Percentiles rank a stretch among this genome's conserved stretches.
phyloP scores from a whole-genome alignment of 2,329 filamentous ascomycete genomes.

The Aspergillus jensenii region DNA sequence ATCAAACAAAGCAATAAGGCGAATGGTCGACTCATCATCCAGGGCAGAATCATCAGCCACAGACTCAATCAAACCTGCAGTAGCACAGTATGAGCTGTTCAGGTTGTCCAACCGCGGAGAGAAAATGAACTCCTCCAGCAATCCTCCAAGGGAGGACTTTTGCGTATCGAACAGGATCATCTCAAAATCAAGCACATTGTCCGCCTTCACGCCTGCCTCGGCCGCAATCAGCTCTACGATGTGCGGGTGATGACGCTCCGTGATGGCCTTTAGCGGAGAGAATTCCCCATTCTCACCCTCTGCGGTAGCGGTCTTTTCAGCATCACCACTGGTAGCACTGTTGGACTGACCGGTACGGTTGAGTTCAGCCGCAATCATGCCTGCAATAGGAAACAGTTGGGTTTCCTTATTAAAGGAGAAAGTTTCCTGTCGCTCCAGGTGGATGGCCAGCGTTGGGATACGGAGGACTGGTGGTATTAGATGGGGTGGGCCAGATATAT shows the following conservation, averaged over 20 bases:
- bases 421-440: conserved; percentile 79
- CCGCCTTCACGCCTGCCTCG: conserved; percentile 68
- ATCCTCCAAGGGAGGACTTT: conserved; percentile 80
- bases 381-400: conserved; percentile 90
- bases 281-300: conserved; percentile 56
- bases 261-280: conserved; percentile 72
- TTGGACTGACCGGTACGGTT: conserved; percentile 65
- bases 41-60: conserved; percentile 64
- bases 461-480: conserved; percentile 60
- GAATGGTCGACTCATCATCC: conserved; percentile 75
- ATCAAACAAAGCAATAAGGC: conserved; percentile 92
- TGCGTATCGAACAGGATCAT: conserved; percentile 97
- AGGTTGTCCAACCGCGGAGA: conserved; percentile 95
- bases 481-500: background rate
- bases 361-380: conserved; percentile 81
- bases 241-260: conserved; percentile 83
- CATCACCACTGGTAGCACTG: conserved; percentile 25
- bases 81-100: conserved; percentile 92
- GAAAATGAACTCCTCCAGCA: conserved; percentile 94
- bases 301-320: conserved; percentile 12
- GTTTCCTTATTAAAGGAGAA: conserved; percentile 98
- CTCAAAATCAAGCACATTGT: conserved; percentile 88
- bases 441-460: conserved; percentile 91
- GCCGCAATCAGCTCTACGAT: conserved; percentile 81
- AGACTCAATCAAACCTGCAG: conserved; percentile 81